Evolutionary conservation across 2,329 filamentous ascomycete species (phyloP).

Genomic region (Hymenoscyphus infarciens): DNA sequence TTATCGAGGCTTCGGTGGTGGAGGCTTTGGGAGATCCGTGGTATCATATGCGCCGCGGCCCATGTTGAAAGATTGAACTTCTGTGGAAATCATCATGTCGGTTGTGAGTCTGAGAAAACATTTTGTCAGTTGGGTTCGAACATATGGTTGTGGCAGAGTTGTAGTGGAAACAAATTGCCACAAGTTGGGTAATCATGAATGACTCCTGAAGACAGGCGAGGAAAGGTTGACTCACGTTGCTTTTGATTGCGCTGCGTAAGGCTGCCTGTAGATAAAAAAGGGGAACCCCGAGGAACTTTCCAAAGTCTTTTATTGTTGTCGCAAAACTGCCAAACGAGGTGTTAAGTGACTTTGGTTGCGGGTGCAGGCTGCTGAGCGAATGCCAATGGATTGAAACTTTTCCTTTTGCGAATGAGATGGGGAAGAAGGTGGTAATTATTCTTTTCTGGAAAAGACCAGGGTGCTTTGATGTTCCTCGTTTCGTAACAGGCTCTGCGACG

Average conservation of each 20-base stretch:
- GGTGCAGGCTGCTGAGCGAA: neutral
- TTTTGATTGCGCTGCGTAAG: conserved; percentile 17
- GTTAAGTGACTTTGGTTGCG: neutral
- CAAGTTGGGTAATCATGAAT: neutral
- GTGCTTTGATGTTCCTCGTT: conserved; percentile 33
- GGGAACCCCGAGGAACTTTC: conserved; percentile 14
- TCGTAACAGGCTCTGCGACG: conserved; percentile 33
- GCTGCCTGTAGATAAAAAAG: conserved; percentile 16
- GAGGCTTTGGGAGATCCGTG: conserved; percentile 47
- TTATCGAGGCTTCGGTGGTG: conserved; percentile 36
- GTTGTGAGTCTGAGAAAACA: conserved; percentile 17
- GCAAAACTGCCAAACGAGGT: neutral
- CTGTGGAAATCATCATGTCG: conserved; percentile 31
- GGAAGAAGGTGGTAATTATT: conserved; percentile 18
- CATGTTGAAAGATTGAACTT: conserved; percentile 41
- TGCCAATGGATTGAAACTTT: neutral
- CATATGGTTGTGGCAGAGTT: neutral
- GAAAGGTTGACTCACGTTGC: conserved; percentile 5
- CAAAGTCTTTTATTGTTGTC: conserved; percentile 9
- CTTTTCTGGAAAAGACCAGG: conserved; percentile 23
- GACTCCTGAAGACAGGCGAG: conserved; percentile 2
- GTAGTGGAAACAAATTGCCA: neutral
- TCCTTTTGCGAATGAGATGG: conserved; percentile 6
- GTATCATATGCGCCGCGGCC: conserved; percentile 51
- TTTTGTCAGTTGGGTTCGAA: conserved; percentile 16